A percentile compares a stretch with the other conserved stretches of the same genome.
Evolutionary conservation across 371 early-diverging fungal species (phyloP).

Genomic region (Mucor indicus): DNA sequence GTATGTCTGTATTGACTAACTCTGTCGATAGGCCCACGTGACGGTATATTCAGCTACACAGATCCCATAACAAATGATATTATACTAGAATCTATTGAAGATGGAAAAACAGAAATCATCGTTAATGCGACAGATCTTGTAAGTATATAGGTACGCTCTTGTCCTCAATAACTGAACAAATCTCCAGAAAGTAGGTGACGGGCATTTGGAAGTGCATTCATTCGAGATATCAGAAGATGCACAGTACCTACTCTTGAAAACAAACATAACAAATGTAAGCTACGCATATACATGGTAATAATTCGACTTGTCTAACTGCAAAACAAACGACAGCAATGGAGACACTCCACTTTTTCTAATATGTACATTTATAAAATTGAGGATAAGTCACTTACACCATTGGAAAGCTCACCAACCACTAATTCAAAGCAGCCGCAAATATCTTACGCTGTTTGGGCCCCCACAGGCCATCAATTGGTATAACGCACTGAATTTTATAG

Average conservation of each 20-base stretch:
- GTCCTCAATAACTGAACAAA: neutral
- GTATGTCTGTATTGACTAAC: too few species aligned
- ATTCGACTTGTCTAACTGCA: neutral
- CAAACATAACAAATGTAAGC: slow-evolving; percentile 54
- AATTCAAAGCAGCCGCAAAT: slow-evolving; percentile 38
- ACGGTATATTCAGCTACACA: slow-evolving; percentile 50
- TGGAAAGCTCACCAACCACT: slow-evolving; percentile 47
- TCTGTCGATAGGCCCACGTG: slow-evolving; percentile 20
- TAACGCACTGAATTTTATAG: neutral
- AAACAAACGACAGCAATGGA: slow-evolving; percentile 60
- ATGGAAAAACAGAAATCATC: slow-evolving; percentile 27
- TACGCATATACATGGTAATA: neutral
- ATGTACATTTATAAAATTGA: slow-evolving; percentile 74
- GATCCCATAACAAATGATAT: slow-evolving; percentile 41
- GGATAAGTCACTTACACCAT: slow-evolving; percentile 51
- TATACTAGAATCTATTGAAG: slow-evolving; percentile 38
- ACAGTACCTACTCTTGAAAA: slow-evolving; percentile 69
- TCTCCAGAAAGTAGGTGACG: neutral
- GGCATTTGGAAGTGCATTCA: neutral
- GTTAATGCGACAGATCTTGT: slow-evolving; percentile 31
- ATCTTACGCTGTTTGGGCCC: slow-evolving; percentile 76
- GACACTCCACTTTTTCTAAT: slow-evolving; percentile 78
- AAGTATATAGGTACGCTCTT: neutral
- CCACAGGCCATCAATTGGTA: slow-evolving; percentile 72
- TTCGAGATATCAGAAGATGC: neutral